Evolutionary conservation across 2,329 filamentous ascomycete species (phyloP), one percentile per base, ranked within the genome.

Genomic region (Catunica adiposa): DNA sequence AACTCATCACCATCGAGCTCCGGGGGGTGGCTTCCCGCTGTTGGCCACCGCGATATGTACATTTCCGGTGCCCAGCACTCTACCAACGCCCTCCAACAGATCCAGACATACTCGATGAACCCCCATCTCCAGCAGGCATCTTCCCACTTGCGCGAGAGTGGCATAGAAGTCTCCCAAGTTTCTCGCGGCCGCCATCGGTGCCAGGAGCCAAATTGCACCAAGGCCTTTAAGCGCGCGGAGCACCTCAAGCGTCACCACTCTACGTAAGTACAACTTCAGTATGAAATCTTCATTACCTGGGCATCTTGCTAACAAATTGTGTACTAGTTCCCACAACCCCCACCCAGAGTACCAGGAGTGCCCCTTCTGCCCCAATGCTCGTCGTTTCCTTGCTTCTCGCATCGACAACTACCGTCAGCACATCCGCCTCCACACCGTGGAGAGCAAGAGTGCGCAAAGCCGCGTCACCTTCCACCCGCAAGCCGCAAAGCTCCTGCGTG

Each of bases 191-290:
- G 66, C 65, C 73, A 64, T 66, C 68, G 70, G 59, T 78, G 75
- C 60, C 65, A 70, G 15, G 69, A 72, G 31, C 68, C 68, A 5
- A 68, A 68, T 26, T 79, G 75, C 63, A 63, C 69, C 60, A 73
- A 72, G 61, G 70, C 69, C 0, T 77, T 75, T 58, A 72, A 73
- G 61, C 69, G 76, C 56, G 73, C 72, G 23, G 76, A 79, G 63
- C 76, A 79, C 59, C 65, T 78, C 17, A 79, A 78, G 66, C 70
- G 76, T 26, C 76, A 79, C 62, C 68, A 72, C 53, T 69, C 70
- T 54, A 73, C 73, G 75, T 78, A 62, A 68, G 73, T 70, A 8
- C 17, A 3, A 1, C 17, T 6, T 8, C n/a, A 15, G 15, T 15
- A 8, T 15, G 6, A 11, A 53, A 20, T 29, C 34, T 7, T 14